Conservation (phyloP, 345 rosid genomes). For the Raphanus sativus region DNA sequence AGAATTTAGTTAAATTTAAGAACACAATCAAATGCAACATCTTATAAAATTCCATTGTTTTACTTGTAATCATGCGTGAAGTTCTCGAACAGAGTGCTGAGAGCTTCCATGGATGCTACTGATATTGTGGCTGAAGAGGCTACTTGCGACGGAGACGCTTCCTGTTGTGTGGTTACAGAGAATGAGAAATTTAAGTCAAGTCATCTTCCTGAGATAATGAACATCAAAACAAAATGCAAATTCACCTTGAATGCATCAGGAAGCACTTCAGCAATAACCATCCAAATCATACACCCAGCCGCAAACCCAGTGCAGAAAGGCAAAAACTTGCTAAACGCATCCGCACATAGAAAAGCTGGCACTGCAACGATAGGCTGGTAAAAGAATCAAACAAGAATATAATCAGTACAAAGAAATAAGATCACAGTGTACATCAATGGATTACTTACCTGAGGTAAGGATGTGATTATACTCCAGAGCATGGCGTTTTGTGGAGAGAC, state of each 20-base stretch:
- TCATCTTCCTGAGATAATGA: not conserved
- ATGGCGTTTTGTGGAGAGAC: not conserved
- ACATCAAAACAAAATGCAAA: not conserved
- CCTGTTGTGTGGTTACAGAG: not conserved
- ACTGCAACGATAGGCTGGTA: not conserved
- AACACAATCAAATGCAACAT: not conserved
- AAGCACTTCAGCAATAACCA: not conserved
- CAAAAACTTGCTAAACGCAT: not conserved
- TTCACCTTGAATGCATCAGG: not conserved
- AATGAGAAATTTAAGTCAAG: not conserved
- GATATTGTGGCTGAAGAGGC: not conserved
- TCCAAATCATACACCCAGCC: not conserved
- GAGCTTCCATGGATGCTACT: slow-evolving; percentile 1
- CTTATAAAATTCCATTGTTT: not conserved
- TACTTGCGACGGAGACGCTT: not conserved
- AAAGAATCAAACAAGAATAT: not conserved
- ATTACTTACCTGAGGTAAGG: not conserved
- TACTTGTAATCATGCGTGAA: not conserved
- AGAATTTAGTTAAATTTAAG: not conserved
- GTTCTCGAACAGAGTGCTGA: not conserved
- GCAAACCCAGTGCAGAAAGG: not conserved
- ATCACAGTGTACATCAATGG: not conserved
- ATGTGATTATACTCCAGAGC: not conserved
- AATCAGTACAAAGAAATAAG: not conserved
- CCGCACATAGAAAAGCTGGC: not conserved